A percentile compares a stretch with the other conserved stretches of the same genome.
These are phyloP conservation scores for Samsoniella hepiali DNA, from an alignment of 2,329 filamentous ascomycete genomes.

Conservation along the genomic window DNA sequence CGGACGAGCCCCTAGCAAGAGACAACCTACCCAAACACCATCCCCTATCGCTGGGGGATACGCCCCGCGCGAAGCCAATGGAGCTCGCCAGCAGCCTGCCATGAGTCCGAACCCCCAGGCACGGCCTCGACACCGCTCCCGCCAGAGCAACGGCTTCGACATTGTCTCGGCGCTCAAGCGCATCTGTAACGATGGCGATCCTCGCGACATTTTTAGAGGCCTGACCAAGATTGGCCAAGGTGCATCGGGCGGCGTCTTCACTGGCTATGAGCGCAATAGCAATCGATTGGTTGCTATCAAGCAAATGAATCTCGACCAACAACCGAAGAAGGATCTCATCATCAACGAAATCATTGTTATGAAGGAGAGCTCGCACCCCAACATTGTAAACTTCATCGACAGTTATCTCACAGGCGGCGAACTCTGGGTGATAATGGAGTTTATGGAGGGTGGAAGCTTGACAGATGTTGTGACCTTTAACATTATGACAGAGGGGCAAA, in stretches of 20 bases:
- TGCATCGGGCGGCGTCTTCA: slow-evolving; percentile 92
- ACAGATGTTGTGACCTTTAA: slow-evolving; percentile 99
- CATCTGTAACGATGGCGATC: slow-evolving; percentile 88
- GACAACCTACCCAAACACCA: slow-evolving; percentile 43
- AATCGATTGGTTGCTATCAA: slow-evolving; percentile 96
- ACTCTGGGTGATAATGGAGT: slow-evolving; percentile 99
- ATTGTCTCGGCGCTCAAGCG: slow-evolving; percentile 79
- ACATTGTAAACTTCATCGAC: slow-evolving; percentile 99
- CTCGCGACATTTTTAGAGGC: slow-evolving; percentile 79
- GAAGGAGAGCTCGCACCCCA: slow-evolving; percentile 97
- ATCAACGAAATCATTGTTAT: slow-evolving; percentile 99
- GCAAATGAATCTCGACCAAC: slow-evolving; percentile 98
- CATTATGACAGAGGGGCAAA: slow-evolving; percentile 97
- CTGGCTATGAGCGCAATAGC: slow-evolving; percentile 77
- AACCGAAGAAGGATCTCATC: slow-evolving; percentile 97
- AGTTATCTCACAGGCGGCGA: slow-evolving; percentile 88
- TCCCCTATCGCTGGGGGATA: slow-evolving; percentile 18
- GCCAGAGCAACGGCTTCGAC: slow-evolving; percentile 78
- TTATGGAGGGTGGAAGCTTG: slow-evolving; percentile 96
- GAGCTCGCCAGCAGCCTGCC: slow-evolving; percentile 29
- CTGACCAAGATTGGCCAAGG: slow-evolving; percentile 97
- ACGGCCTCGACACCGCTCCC: slow-evolving; percentile 71
- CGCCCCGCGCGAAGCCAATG: slow-evolving; percentile 11
- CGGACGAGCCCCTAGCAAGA: slow-evolving; percentile 71
- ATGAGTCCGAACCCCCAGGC: slow-evolving; percentile 42